Conservation (phyloP, 768 basidiomycete species). For the Panus rudis region DNA sequence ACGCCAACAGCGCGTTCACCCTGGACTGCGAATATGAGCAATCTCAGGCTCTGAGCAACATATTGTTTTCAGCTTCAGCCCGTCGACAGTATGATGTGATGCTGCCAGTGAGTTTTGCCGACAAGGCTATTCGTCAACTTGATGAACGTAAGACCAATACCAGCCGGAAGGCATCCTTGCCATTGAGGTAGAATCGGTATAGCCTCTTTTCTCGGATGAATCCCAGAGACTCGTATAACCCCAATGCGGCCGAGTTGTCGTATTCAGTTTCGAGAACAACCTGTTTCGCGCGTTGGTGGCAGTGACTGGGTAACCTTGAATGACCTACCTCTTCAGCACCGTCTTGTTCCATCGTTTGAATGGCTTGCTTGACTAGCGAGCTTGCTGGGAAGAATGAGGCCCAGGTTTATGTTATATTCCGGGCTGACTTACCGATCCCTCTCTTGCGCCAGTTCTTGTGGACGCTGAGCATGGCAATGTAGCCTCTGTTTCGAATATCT, state of each 20-base stretch:
- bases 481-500: constrained; percentile 74
- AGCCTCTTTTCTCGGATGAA: constrained; percentile 95
- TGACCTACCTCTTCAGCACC: constrained; percentile 81
- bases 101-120: too few relatives aligned
- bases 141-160: constrained; percentile 46
- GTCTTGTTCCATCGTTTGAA: constrained; percentile 74
- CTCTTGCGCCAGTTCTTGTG: constrained; percentile 77
- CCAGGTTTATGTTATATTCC: too few relatives aligned
- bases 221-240: constrained; percentile 85
- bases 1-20: too few relatives aligned
- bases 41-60: too few relatives aligned
- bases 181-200: constrained; percentile 93
- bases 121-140: too few relatives aligned
- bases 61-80: too few relatives aligned
- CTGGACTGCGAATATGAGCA: too few relatives aligned
- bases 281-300: constrained; percentile 43
- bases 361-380: constrained; percentile 73
- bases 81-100: too few relatives aligned
- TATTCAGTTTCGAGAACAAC: constrained; percentile 94
- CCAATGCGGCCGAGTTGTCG: constrained; percentile 84
- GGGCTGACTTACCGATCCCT: constrained; percentile 78
- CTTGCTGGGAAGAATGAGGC: too few relatives aligned
- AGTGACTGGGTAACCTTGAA: too few relatives aligned
- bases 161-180: constrained; percentile 90
- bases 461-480: constrained; percentile 97